Evolutionary conservation across 768 basidiomycete species (phyloP).

Genomic region (Porphyrellus cyaneotinctus): DNA sequence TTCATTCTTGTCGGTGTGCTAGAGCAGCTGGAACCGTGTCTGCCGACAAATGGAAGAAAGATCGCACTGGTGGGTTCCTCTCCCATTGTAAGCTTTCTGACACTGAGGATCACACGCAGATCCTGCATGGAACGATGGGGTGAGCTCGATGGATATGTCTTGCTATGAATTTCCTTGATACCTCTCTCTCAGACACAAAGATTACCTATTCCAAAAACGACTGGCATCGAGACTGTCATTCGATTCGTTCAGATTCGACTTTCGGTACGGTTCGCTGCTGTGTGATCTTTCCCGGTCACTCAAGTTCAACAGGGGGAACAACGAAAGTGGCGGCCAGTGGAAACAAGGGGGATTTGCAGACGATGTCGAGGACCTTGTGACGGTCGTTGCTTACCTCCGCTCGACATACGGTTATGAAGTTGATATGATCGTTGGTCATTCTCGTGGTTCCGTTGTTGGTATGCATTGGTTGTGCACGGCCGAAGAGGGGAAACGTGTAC

Average conservation of each 20-base stretch:
- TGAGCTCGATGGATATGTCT: conserved; percentile 31
- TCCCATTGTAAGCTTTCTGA: background rate
- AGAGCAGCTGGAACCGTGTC: conserved; percentile 52
- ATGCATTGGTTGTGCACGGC: conserved; percentile 68
- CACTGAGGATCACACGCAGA: conserved; percentile 41
- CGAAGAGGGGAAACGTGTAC: conserved; percentile 51
- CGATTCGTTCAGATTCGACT: conserved; percentile 86
- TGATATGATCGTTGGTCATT: conserved; percentile 73
- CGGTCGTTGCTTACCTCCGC: conserved; percentile 61
- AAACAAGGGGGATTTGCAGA: conserved; percentile 53
- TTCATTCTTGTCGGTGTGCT: conserved; percentile 54
- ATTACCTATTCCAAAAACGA: conserved; percentile 77
- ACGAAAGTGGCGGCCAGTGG: conserved; percentile 71
- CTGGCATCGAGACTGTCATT: conserved; percentile 61
- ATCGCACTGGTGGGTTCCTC: conserved; percentile 56
- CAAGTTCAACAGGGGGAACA: conserved; percentile 53
- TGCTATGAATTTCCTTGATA: background rate
- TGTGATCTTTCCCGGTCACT: background rate
- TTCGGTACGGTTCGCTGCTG: conserved; percentile 52
- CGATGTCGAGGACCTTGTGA: conserved; percentile 63
- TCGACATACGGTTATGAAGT: conserved; percentile 59
- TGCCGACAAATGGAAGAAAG: conserved; percentile 52
- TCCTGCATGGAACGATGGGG: conserved; percentile 80
- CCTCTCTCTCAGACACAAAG: conserved; percentile 60
- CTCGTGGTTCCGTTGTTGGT: conserved; percentile 65